Conservation (phyloP, 176 grass and related monocot genomes). For the Typha latifolia region DNA sequence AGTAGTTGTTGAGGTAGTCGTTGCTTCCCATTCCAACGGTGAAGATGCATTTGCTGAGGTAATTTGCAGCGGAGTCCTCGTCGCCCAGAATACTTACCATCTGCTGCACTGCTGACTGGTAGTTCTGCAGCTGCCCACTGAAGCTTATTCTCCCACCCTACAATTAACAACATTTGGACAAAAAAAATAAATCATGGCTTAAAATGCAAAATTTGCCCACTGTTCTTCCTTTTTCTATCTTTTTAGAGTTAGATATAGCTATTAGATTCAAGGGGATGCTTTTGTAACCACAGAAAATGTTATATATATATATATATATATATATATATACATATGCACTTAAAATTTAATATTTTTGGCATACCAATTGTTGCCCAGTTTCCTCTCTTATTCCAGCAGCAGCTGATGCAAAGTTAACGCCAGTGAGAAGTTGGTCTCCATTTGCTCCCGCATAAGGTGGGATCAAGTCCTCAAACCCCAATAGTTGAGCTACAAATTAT, state of each 20-base stretch:
- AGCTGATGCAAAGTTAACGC: conserved; percentile 82
- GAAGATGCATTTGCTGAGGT: conserved; percentile 91
- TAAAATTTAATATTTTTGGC: too few relatives aligned
- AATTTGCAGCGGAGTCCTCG: conserved; percentile 50
- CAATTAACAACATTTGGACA: background rate
- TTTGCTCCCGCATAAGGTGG: conserved; percentile 49
- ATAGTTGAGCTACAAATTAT: conserved; percentile 41
- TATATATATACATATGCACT: too few relatives aligned
- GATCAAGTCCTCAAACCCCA: conserved; percentile 70
- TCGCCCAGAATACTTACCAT: conserved; percentile 57
- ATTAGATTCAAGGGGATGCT: too few relatives aligned
- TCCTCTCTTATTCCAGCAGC: conserved; percentile 86
- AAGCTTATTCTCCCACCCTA: conserved; percentile 62
- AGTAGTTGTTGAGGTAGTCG: conserved; percentile 98
- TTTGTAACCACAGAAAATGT: too few relatives aligned
- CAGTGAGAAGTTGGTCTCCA: conserved; percentile 45
- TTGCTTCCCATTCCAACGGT: conserved; percentile 88
- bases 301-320: too few relatives aligned
- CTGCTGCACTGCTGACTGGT: conserved; percentile 59
- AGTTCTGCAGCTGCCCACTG: conserved; percentile 59
- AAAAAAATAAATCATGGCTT: background rate
- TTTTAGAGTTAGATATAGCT: too few relatives aligned
- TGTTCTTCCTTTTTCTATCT: too few relatives aligned
- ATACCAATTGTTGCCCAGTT: conserved; percentile 78
- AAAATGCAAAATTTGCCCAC: background rate